Conservation (phyloP, 2,329 filamentous ascomycete species). For the Didymella sp. region DNA sequence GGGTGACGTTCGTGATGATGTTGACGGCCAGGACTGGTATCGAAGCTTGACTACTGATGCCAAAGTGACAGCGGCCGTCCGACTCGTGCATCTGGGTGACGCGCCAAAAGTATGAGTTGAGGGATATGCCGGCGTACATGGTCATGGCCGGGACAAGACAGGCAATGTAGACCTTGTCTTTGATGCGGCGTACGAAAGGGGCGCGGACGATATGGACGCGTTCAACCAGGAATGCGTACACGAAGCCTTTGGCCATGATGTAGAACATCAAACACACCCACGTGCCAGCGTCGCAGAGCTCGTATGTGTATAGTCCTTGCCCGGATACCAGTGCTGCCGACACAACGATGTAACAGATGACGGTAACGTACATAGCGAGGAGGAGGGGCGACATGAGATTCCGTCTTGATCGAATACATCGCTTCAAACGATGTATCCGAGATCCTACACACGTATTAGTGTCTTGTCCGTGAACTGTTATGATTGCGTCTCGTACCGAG, state of each 20-base stretch:
- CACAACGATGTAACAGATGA: slow-evolving; percentile 26
- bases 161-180: slow-evolving; percentile 45
- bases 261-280: slow-evolving; percentile 51
- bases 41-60: slow-evolving; percentile 42
- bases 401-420: slow-evolving; percentile 17
- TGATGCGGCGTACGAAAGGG: slow-evolving; percentile 36
- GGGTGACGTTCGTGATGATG: slow-evolving; percentile 41
- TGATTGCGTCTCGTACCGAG: slow-evolving; percentile 16
- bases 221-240: slow-evolving; percentile 51
- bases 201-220: slow-evolving; percentile 48
- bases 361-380: slow-evolving; percentile 25
- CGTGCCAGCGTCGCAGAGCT: slow-evolving; percentile 42
- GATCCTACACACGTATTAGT: slow-evolving; percentile 12
- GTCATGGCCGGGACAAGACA: slow-evolving; percentile 33
- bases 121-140: slow-evolving; percentile 32
- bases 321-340: slow-evolving; percentile 38
- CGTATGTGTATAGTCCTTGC: slow-evolving; percentile 34
- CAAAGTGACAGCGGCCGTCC: slow-evolving; percentile 48
- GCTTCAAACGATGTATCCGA: slow-evolving; percentile 19
- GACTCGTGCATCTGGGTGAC: slow-evolving; percentile 35
- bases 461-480: neutral
- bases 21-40: slow-evolving; percentile 48
- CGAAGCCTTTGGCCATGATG: slow-evolving; percentile 39
- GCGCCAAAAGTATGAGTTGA: slow-evolving; percentile 38
- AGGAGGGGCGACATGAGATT: slow-evolving; percentile 29